Conservation (phyloP, 2,329 filamentous ascomycete genomes). For the Talaromyces sp. region DNA sequence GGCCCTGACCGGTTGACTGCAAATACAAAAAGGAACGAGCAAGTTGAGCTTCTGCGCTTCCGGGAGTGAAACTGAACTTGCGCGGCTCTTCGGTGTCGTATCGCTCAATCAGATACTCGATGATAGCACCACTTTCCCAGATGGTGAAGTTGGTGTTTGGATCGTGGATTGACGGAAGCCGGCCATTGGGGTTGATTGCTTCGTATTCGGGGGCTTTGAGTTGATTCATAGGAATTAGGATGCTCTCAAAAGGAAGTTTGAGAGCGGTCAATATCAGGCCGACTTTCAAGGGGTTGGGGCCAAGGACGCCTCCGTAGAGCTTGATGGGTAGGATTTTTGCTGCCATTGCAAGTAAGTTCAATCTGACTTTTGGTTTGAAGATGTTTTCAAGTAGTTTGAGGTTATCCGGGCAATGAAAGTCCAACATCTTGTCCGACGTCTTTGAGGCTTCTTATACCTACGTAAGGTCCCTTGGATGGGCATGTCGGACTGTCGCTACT, state of each 20-base stretch:
- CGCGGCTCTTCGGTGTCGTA: constrained; percentile 26
- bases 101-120: constrained; percentile 17
- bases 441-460: not conserved
- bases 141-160: constrained; percentile 19
- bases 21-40: constrained; percentile 14
- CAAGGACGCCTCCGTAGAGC: constrained; percentile 5
- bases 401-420: not conserved
- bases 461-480: not conserved
- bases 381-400: not conserved
- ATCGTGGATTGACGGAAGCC: constrained; percentile 14
- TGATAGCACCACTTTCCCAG: constrained; percentile 20
- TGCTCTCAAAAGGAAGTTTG: constrained; percentile 25
- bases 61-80: constrained; percentile 9
- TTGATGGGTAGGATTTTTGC: constrained; percentile 9
- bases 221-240: constrained; percentile 23
- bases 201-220: constrained; percentile 18
- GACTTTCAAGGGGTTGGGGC: constrained; percentile 24
- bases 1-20: constrained; percentile 16
- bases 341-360: not conserved
- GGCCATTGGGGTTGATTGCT: constrained; percentile 21
- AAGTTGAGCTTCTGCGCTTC: constrained; percentile 19
- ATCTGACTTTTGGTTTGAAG: not conserved
- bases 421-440: not conserved
- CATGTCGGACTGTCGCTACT: not conserved
- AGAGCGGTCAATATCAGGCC: constrained; percentile 30